Evolutionary conservation across 306 rosid genomes (phyloP).

Genomic region (Hippophae tibetana): DNA sequence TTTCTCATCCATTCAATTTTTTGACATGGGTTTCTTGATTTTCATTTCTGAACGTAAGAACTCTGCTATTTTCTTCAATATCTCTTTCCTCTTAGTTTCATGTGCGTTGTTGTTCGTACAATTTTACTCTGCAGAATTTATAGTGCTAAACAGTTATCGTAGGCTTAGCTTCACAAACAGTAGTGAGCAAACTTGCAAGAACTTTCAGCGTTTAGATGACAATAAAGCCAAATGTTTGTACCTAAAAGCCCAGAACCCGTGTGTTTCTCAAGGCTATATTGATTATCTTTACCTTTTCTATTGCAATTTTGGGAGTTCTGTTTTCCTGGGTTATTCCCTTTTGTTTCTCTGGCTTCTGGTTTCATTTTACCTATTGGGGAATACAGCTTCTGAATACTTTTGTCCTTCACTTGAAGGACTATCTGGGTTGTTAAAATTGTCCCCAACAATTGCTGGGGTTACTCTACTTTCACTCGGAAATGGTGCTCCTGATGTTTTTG

Average conservation of each 20-base stretch:
- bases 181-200: slow-evolving; percentile 22
- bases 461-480: slow-evolving; percentile 84
- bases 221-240: slow-evolving; percentile 39
- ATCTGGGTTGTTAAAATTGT: slow-evolving; percentile 46
- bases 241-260: slow-evolving; percentile 32
- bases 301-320: slow-evolving; percentile 42
- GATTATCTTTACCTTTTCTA: slow-evolving; percentile 59
- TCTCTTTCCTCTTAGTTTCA: slow-evolving; percentile 28
- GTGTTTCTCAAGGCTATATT: slow-evolving; percentile 62
- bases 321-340: slow-evolving; percentile 36
- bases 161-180: not conserved
- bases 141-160: slow-evolving; percentile 9
- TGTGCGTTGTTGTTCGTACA: slow-evolving; percentile 21
- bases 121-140: slow-evolving; percentile 25
- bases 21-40: slow-evolving; percentile 11
- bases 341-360: slow-evolving; percentile 56
- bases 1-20: not conserved
- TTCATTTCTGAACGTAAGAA: slow-evolving; percentile 9
- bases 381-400: slow-evolving; percentile 77
- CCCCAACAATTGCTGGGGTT: slow-evolving; percentile 87
- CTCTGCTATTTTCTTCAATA: slow-evolving; percentile 36
- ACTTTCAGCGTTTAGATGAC: slow-evolving; percentile 28
- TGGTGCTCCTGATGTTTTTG: slow-evolving; percentile 84
- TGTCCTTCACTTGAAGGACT: slow-evolving; percentile 59
- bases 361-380: slow-evolving; percentile 65